Evolutionary conservation across 2,329 filamentous ascomycete species (phyloP).

Genomic region (Penicillium sp.): DNA sequence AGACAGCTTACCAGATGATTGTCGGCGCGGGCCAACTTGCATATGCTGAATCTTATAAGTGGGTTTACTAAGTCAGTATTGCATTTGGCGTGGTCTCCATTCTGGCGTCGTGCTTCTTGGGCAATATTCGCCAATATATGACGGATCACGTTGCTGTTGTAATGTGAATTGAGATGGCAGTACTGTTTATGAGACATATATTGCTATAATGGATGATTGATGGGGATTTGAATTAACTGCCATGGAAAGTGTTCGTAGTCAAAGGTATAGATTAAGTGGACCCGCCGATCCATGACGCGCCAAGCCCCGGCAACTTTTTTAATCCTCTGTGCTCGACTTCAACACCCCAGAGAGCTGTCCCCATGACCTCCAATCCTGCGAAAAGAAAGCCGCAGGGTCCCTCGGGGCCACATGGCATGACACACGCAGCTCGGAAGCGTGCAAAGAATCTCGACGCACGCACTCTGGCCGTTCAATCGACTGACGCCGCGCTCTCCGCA

Average conservation of each 20-base stretch:
- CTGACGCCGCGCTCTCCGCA: slow-evolving; percentile 47
- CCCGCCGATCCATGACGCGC: slow-evolving; percentile 22
- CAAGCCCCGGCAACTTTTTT: slow-evolving; percentile 23
- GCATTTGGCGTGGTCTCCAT: slow-evolving; percentile 55
- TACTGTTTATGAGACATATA: too few relatives aligned
- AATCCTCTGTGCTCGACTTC: slow-evolving; percentile 4
- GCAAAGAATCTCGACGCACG: slow-evolving; percentile 42
- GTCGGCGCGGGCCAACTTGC: slow-evolving; percentile 52
- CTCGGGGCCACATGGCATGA: slow-evolving; percentile 18
- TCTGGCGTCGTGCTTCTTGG: slow-evolving; percentile 54
- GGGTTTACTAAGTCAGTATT: slow-evolving; percentile 58
- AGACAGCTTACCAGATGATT: slow-evolving; percentile 48
- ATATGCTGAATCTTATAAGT: slow-evolving; percentile 55
- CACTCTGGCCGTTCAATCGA: slow-evolving; percentile 41
- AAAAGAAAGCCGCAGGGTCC: slow-evolving; percentile 31
- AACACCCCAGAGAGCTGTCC: slow-evolving; percentile 13
- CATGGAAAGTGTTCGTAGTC: neutral
- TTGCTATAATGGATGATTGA: too few relatives aligned
- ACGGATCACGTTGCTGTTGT: slow-evolving; percentile 54
- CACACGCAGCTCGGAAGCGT: slow-evolving; percentile 37
- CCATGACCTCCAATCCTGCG: slow-evolving; percentile 30
- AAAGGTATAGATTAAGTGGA: slow-evolving; percentile 5
- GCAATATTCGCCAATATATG: slow-evolving; percentile 55
- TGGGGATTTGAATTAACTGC: neutral
- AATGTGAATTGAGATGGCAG: slow-evolving; percentile 34